phyloP scores from a whole-genome alignment of 2,329 filamentous ascomycete species.

The Pezicula neosporulosa region DNA sequence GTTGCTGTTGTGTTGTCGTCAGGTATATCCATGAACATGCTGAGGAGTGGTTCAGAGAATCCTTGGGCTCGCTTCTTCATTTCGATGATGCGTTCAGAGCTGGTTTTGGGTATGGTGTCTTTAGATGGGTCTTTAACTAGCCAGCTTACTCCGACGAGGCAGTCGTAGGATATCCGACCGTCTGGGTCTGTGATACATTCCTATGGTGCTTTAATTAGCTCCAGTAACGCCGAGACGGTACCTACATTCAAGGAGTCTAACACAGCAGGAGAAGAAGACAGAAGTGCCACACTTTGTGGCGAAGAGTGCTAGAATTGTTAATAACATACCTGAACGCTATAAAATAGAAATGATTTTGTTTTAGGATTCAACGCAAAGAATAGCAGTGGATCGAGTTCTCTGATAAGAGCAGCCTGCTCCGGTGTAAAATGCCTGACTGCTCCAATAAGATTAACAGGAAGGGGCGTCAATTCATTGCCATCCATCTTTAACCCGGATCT shows the following conservation, averaged over 20 bases:
- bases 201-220: constrained; percentile 26
- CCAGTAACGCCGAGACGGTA: too few species aligned
- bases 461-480: constrained; percentile 26
- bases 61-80: constrained; percentile 29
- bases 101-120: constrained; percentile 30
- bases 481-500: constrained; percentile 31
- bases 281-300: too few species aligned
- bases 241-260: too few species aligned
- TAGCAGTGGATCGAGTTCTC: constrained; percentile 48
- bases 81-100: constrained; percentile 17
- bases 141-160: constrained; percentile 46
- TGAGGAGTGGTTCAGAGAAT: constrained; percentile 37
- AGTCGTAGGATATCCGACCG: constrained; percentile 33
- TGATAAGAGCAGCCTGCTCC: constrained; percentile 34
- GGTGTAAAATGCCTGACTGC: constrained; percentile 34
- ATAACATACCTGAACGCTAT: constrained; percentile 22
- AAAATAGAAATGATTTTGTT: constrained; percentile 47
- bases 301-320: too few species aligned
- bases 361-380: constrained; percentile 51
- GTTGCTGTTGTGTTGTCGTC: constrained; percentile 32
- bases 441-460: constrained; percentile 37
- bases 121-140: constrained; percentile 25
- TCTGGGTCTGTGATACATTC: constrained; percentile 9
- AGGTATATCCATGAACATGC: constrained; percentile 40
- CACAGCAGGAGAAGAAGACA: too few species aligned